phyloP scores from a whole-genome alignment of 495 filamentous ascomycete genomes.

The Daldinia decipiens region DNA sequence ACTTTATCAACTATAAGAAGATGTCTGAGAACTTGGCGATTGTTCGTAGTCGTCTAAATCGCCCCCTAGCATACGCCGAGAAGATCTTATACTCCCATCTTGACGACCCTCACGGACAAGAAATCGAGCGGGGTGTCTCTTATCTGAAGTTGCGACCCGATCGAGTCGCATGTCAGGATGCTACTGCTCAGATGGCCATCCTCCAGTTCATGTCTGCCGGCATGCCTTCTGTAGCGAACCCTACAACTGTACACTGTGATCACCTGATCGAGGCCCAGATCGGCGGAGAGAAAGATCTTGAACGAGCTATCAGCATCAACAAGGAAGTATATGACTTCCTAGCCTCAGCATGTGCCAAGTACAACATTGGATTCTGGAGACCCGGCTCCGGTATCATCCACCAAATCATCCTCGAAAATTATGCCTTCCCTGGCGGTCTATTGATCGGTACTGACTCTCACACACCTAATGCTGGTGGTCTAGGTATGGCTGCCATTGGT shows the following conservation, averaged over 20 bases:
- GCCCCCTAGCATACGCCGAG: constrained; percentile 94
- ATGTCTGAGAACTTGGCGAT: constrained; percentile 97
- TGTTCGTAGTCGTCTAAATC: constrained; percentile 87
- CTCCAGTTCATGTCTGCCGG: constrained; percentile 99
- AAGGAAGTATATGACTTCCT: constrained; percentile 99
- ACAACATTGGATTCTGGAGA: constrained; percentile 99
- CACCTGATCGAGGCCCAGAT: constrained; percentile 98
- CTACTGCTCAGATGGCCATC: constrained; percentile 99
- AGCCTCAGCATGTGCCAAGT: constrained; percentile 93
- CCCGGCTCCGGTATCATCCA: constrained; percentile 99
- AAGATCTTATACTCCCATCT: constrained; percentile 99
- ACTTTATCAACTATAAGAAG: constrained; percentile 81
- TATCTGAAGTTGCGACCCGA: constrained; percentile 97
- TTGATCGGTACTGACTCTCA: constrained; percentile 99
- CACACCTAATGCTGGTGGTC: constrained; percentile 97
- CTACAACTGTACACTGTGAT: constrained; percentile 97
- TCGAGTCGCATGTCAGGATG: constrained; percentile 99
- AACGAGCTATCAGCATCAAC: constrained; percentile 91
- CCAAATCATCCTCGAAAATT: constrained; percentile 98
- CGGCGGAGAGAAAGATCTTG: constrained; percentile 94
- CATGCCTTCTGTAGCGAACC: constrained; percentile 93
- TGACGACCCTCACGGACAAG: constrained; percentile 95
- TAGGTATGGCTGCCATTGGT: constrained; percentile 95
- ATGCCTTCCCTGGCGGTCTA: constrained; percentile 97
- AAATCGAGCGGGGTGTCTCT: constrained; percentile 92